Evolutionary conservation across 495 filamentous ascomycete species (phyloP), one percentile per base, ranked within the genome.

Genomic region (Margaritispora aquatica): DNA sequence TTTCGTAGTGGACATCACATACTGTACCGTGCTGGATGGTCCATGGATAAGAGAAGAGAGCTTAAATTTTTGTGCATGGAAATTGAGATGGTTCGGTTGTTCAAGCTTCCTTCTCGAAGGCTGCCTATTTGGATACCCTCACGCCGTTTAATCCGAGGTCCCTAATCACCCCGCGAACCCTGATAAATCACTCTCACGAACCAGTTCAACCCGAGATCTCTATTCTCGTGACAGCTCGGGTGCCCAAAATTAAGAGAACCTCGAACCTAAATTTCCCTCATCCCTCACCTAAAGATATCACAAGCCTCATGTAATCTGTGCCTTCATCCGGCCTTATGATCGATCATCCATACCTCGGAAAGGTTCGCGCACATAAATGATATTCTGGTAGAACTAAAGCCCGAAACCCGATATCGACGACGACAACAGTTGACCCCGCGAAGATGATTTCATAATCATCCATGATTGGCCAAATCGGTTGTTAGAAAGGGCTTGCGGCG

Each of bases 71-170:
- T 23, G 27, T 31, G 51, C 51, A 17, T 34, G 51, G 20, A 22
- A 21, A 22, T 22, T 22, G 48, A 51, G 44, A 22, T 19, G 13
- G 20, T 23, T 50, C 21, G 47, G 21, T 3, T 50, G 21, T 17
- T 50, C 47, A 50, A 50, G 17, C 38, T 50, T 50, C 52, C 52
- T 54, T 54, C 52, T 54, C 26, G 52, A 54, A 54, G 52, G 27
- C 41, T 54, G 27, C 52, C 52, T 21, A 7, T 5, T 23, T 26
- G 21, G 26, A 7, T 10, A 23, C 24, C 24, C 20, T 17, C 48
- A 21, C 7, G 5, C 27, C 24, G 24, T 53, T 53, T 7, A 53
- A 29, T 31, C 51, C 27, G n/a, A 53, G 27, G 4, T 36, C 24
- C 52, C 52, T 41, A 41, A 19, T 41, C 21, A n/a, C 19, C 31